Conservation (phyloP, 257 asterid species). For the Fraxinus pennsylvanica region DNA sequence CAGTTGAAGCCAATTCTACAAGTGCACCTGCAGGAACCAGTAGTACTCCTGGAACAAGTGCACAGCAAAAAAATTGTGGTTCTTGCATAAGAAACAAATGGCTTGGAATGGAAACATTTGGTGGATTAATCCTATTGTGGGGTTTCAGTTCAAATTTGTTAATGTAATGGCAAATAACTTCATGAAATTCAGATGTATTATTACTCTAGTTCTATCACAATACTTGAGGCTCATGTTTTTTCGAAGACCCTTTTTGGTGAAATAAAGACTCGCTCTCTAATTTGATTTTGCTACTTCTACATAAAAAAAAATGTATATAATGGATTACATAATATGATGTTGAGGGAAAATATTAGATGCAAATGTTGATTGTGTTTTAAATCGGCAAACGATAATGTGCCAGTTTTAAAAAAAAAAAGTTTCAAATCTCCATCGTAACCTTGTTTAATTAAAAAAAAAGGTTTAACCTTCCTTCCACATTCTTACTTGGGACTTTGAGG, state of each 20-base stretch:
- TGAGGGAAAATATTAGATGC: too few relatives aligned
- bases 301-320: too few relatives aligned
- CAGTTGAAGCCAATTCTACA: conserved; percentile 33
- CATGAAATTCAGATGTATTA: background rate
- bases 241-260: background rate
- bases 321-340: too few relatives aligned
- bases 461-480: too few relatives aligned
- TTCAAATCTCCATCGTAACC: too few relatives aligned
- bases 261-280: background rate
- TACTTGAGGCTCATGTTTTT: background rate
- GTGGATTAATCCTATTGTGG: conserved; percentile 14
- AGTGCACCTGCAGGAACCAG: conserved; percentile 16
- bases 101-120: conserved; percentile 8
- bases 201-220: background rate
- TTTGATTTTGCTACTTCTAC: too few relatives aligned
- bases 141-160: background rate
- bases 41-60: conserved; percentile 4
- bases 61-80: conserved; percentile 28
- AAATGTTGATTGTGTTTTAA: too few relatives aligned
- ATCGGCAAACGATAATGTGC: too few relatives aligned
- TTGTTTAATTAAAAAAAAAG: too few relatives aligned
- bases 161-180: background rate
- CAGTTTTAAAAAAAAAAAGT: too few relatives aligned
- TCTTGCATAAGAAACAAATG: conserved; percentile 24
- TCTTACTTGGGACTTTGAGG: too few relatives aligned